phyloP scores from a whole-genome alignment of 1,284 basidiomycete genomes.

The Sporisorium exsertum region DNA sequence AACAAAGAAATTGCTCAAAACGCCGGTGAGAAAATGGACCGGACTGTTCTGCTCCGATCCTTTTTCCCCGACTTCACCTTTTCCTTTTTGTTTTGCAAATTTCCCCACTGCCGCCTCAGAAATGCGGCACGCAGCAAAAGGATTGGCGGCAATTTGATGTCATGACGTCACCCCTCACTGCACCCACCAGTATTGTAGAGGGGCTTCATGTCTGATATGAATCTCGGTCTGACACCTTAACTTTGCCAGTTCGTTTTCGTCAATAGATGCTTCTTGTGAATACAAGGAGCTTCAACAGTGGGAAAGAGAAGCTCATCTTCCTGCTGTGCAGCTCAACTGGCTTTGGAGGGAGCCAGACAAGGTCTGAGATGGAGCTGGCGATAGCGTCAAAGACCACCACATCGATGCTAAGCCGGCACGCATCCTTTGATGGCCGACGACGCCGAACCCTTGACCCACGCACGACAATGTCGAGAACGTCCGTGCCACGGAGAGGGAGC shows the following conservation, averaged over 20 bases:
- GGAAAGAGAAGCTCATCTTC: too few species aligned
- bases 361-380: too few species aligned
- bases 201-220: too few species aligned
- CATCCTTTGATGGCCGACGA: background rate
- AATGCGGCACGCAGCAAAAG: background rate
- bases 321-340: too few species aligned
- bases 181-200: background rate
- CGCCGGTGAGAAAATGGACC: background rate
- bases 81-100: too few species aligned
- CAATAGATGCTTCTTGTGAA: too few species aligned
- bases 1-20: background rate
- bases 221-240: too few species aligned
- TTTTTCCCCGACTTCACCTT: background rate
- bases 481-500: too few species aligned
- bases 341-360: too few species aligned
- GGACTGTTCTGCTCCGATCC: background rate
- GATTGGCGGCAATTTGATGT: constrained; percentile 17
- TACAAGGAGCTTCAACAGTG: too few species aligned
- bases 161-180: constrained; percentile 21
- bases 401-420: background rate
- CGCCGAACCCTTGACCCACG: background rate
- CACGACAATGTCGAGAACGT: too few species aligned
- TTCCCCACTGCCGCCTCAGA: background rate
- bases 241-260: too few species aligned
- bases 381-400: background rate